A percentile compares a stretch with the other conserved stretches of the same genome.
phyloP scores from a whole-genome alignment of 371 early-diverging fungal species.

The Chytridium lagenaria region DNA sequence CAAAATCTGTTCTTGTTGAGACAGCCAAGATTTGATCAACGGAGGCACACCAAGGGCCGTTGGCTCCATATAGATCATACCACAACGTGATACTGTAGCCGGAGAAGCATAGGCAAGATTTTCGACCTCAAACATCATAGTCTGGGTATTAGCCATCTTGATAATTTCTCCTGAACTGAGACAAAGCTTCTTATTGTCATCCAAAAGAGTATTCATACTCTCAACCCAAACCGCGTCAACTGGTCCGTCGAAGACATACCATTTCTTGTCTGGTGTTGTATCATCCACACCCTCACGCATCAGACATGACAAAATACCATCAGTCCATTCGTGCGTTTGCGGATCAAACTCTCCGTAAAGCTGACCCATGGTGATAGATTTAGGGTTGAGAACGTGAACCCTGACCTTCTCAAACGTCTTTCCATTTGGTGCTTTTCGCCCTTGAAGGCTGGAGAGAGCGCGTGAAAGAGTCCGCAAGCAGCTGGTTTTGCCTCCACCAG shows the following conservation, averaged over 20 bases:
- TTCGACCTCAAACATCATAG: slow-evolving; percentile 68
- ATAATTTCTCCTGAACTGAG: slow-evolving; percentile 69
- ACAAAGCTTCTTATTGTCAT: slow-evolving; percentile 72
- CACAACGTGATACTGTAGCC: slow-evolving; percentile 67
- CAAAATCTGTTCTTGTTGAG: slow-evolving; percentile 35
- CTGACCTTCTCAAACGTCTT: slow-evolving; percentile 56
- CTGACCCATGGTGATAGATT: slow-evolving; percentile 72
- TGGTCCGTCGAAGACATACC: slow-evolving; percentile 74
- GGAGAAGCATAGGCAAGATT: slow-evolving; percentile 67
- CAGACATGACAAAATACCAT: slow-evolving; percentile 62
- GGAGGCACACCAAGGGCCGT: slow-evolving; percentile 61
- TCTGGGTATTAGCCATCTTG: slow-evolving; percentile 62
- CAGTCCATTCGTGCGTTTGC: slow-evolving; percentile 69
- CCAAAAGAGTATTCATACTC: slow-evolving; percentile 69
- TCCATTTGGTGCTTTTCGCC: slow-evolving; percentile 55
- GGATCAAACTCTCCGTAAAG: slow-evolving; percentile 70
- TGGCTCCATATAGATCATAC: slow-evolving; percentile 72
- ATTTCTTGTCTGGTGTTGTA: slow-evolving; percentile 59
- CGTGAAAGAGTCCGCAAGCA: slow-evolving; percentile 51
- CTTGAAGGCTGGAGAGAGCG: slow-evolving; percentile 50
- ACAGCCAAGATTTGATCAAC: slow-evolving; percentile 57
- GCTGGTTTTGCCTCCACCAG: slow-evolving; percentile 65
- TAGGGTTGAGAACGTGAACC: slow-evolving; percentile 62
- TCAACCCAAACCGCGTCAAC: slow-evolving; percentile 74
- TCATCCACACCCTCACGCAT: slow-evolving; percentile 64